Evolutionary conservation across 164 flowering plant species (phyloP), one percentile per base, ranked within the genome.

Genomic region (Umbilicus rupestris): DNA sequence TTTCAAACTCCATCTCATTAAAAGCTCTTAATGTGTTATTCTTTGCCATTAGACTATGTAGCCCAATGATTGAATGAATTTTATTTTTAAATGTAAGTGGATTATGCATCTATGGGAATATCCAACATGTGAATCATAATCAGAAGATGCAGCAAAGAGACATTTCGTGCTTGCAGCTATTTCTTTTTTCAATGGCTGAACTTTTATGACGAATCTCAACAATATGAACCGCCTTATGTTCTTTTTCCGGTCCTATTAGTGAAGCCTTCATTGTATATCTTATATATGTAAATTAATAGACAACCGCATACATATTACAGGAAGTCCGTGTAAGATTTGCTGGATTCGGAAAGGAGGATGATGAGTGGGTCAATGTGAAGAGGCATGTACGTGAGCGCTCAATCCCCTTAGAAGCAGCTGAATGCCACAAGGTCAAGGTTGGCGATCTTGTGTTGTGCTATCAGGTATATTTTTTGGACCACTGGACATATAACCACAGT

Each of bases 271-370:
- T 24, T 11, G 26, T n/a, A 16, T 29, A n/a, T 7, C 7, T 14
- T n/a, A 9, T 20, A 7, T 3, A 20, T 35, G 24, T 4, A 50
- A 22, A 50, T 6, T 62, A 17, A 17, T 62, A 17, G 33, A 60
- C 26, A 63, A 20, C 45, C 17, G 22, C 9, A 14, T 7, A 17
- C 62, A 35, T 68, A 30, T 62, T 77, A 29, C 79, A 92, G 96
- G 97, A 90, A 84, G 98, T 76, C 30, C 90, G 81, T 68, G 89
- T 93, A n/a, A 78, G 97, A 73, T 93, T 80, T 79, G 69, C 79
- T 70, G 97, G 96, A 15, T 93, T 81, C 76, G 80, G 84, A n/a
- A 74, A 84, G 2, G 83, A 77, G 67, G 85, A 93, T 16, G 98
- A 90, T 72, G 98, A 92, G 77, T 92, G 98, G 98, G 92, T 92